Percentiles rank a stretch among this genome's conserved stretches.
Conservation (phyloP, 768 basidiomycete genomes). For the Pisolithus marmoratus region DNA sequence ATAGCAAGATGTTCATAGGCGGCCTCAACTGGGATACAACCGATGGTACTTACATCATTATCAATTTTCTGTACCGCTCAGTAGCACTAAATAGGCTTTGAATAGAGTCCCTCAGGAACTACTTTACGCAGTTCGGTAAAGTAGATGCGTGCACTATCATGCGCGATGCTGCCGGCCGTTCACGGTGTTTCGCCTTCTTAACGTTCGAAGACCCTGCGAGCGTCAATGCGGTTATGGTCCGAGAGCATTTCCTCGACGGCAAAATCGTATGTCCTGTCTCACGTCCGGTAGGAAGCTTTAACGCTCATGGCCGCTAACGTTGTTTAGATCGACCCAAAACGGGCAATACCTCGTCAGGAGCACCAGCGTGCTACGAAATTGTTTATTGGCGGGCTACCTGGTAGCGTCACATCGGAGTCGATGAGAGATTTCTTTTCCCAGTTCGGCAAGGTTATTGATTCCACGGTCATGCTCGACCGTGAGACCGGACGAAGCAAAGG, state of each 20-base stretch:
- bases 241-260: slow-evolving; percentile 93
- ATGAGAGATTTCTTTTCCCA: slow-evolving; percentile 92
- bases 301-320: slow-evolving; percentile 17
- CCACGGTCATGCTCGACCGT: slow-evolving; percentile 97
- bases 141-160: slow-evolving; percentile 98
- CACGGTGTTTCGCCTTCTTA: slow-evolving; percentile 95
- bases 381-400: slow-evolving; percentile 92
- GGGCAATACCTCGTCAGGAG: slow-evolving; percentile 94
- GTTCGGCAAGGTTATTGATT: slow-evolving; percentile 94
- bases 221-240: slow-evolving; percentile 93
- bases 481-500: slow-evolving; percentile 95
- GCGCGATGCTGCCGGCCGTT: slow-evolving; percentile 92
- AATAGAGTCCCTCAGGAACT: slow-evolving; percentile 70
- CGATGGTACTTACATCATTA: slow-evolving; percentile 71
- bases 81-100: slow-evolving; percentile 38
- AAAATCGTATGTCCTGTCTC: slow-evolving; percentile 74
- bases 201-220: slow-evolving; percentile 92
- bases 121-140: slow-evolving; percentile 94
- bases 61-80: slow-evolving; percentile 30
- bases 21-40: slow-evolving; percentile 99
- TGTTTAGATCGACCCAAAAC: slow-evolving; percentile 94
- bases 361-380: slow-evolving; percentile 90
- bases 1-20: slow-evolving; percentile 99
- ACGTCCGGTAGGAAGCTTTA: slow-evolving; percentile 7
- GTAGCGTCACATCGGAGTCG: slow-evolving; percentile 87